Evolutionary conservation across 1,284 basidiomycete genomes (phyloP), one percentile per base, ranked within the genome.

Genomic region (Marasmius fiardii): DNA sequence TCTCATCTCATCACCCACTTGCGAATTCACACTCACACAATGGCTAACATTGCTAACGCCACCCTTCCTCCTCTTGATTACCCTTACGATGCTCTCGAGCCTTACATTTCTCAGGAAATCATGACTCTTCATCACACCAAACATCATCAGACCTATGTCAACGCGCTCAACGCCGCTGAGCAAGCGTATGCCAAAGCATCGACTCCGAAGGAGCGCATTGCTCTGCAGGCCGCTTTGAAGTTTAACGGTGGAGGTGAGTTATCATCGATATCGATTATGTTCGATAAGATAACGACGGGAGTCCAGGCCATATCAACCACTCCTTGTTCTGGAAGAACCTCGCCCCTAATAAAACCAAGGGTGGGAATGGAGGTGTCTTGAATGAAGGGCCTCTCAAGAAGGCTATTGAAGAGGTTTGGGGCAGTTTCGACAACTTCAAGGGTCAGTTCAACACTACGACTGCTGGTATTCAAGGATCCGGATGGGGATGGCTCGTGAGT

Each of bases 241-340:
- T 86, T 86, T 76, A 86, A 86, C 68, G 83, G 85, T 56, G 85
- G 83, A 68, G 83, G 83, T 75, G 57, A 63, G 75, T 43, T 45
- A 16, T 18, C n/a, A n/a, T 44, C 43, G 14, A 37, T 31, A 43
- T 41, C 50, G 14, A 28, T 51, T 2, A 18, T 39, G 26, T 52
- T 10, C 55, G 39, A 33, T 51, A 50, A 48, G 28, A 10, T 31
- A 4, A 10, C 28, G 4, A 31, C 4, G 28, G 67, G 12, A 31
- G 2, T 18, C 18, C 64, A 88, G 87, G 88, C 4, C 90, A 92
- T 71, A 90, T 92, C 76, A 94, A 93, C 78, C 93, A 95, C 79
- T 86, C 91, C 28, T 83, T 96, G 61, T 96, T 96, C 81, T 95
- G 93, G 94, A 90, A 88, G 78, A 95, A 93, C 79, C 80, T 93